Base-by-base conservation (phyloP, 495 filamentous ascomycete genomes). In the Penicillium salamii region DNA sequence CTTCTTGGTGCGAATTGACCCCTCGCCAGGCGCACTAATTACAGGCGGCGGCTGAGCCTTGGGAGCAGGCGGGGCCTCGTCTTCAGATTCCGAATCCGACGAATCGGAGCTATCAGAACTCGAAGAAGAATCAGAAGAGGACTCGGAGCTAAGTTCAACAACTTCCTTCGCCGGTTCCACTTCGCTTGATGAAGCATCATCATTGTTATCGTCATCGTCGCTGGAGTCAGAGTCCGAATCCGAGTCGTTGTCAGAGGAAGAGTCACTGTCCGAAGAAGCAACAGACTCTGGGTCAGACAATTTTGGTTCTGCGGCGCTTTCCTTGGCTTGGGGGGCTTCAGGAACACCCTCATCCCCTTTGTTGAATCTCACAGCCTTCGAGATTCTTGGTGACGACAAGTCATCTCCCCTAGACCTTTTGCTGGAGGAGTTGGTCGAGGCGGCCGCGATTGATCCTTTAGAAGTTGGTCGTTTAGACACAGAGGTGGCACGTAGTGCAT, bases 1-100 rank as follows among this genome's bases (percentile, higher is more conserved):
- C 18, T 71, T 69, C 37, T 72, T 74, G 2, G 84, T 87, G 38
- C 56, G 51, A 8, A 54, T 31, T n/a, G 66, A 77, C 23, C 83
- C 81, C 31, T 69, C 32, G 7, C 69, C 68, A 46, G 71, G 71
- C 24, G 64, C 58, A 15, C 63, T 67, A 7, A 55, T 35, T 19
- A 39, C 19, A 40, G n/a, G 15, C 7, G 18, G 46, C 31, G 17
- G 45, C 11, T 48, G 45, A 5, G 12, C 24, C 24, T 21, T 39
- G n/a, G 29, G 2, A 6, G 36, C 14, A 29, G 44, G 34, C 2
- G 26, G 46, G 5, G 28, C 46, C 32, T 48, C 33, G 6, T 38
- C 34, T 21, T 47, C 50, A 1, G 58, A 57, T 44, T 32, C 32
- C 0, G 55, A 56, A 28, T 52, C 49, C 12, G 50, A 53, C 14